Evolutionary conservation across 2,329 filamentous ascomycete genomes (phyloP), one percentile per base, ranked within the genome.

Genomic region (Botrytis deweyae): DNA sequence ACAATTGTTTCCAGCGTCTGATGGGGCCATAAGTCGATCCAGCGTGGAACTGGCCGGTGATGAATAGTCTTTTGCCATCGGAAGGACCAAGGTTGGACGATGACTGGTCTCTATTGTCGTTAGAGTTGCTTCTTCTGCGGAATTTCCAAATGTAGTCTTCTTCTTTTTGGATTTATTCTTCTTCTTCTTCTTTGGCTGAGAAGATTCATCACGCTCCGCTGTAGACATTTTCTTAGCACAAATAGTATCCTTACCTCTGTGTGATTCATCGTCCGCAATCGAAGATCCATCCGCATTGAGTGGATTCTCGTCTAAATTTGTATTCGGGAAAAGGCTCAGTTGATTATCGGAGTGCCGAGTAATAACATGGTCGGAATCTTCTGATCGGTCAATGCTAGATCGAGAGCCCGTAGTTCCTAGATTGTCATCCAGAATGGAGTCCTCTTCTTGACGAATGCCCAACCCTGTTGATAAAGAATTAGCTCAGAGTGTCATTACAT

Each of bases 331-430:
- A n/a, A 33, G 42, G 29, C 29, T 16, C 1, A 36, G 14, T 33
- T 65, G 42, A 8, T 49, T 14, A 49, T 4, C 20, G 18, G 42
- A 22, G 9, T 46, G 3, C 22, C 42, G 52, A 29, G 52, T 65
- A 7, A 20, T 14, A 25, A 46, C 20, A 36, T 22, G 6, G 10
- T 42, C 42, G 9, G 3, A 22, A 44, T 44, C 18, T 29, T 46
- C 63, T 14, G 29, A 4, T 65, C 10, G 9, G 2, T 3, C 42
- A 20, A 38, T 5, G 42, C 18, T 65, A 52, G 8, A 22, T 36
- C 1, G 18, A 33, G 18, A 7, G 36, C 25, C 22, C 5, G 0
- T 6, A 8, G 3, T 6, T 3, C 4, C 40, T 5, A 4, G 5
- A 33, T 18, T 29, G 1, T 46, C 20, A 12, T 16, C n/a, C 9